Evolutionary conservation across 2,329 filamentous ascomycete species (phyloP).

Genomic region (Calonectria fujianensis): DNA sequence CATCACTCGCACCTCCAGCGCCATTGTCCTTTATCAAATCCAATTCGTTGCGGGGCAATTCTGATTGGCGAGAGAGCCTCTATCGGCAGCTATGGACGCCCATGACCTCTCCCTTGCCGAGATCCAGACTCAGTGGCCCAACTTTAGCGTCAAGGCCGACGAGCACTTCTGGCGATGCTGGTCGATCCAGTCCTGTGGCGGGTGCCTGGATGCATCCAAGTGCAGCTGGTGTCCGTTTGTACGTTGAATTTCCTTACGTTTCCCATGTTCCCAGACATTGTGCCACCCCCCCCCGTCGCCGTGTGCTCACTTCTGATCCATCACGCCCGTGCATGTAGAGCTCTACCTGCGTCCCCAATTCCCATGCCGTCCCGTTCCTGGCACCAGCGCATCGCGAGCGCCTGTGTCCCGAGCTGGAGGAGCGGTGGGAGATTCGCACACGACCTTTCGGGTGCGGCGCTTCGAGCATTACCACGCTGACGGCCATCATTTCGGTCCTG

Average conservation of each 20-base stretch:
- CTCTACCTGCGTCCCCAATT: slow-evolving; percentile 73
- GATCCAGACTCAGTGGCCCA: slow-evolving; percentile 49
- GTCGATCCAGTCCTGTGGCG: slow-evolving; percentile 68
- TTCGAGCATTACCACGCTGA: slow-evolving; percentile 60
- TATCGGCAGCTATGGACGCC: slow-evolving; percentile 39
- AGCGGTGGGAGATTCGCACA: slow-evolving; percentile 63
- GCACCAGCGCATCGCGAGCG: slow-evolving; percentile 70
- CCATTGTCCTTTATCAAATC: not conserved
- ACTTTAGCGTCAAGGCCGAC: slow-evolving; percentile 56
- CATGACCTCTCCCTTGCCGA: slow-evolving; percentile 34
- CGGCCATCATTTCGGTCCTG: slow-evolving; percentile 53
- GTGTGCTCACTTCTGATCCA: slow-evolving; percentile 33
- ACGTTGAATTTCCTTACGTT: slow-evolving; percentile 49
- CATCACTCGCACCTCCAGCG: slow-evolving; percentile 19
- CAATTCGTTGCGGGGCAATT: not conserved
- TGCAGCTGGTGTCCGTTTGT: slow-evolving; percentile 75
- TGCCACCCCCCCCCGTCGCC: not conserved
- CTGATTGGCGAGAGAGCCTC: not conserved
- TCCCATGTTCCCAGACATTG: not conserved
- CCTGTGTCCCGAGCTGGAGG: slow-evolving; percentile 71
- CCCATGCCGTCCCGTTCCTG: slow-evolving; percentile 65
- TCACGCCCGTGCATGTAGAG: slow-evolving; percentile 60
- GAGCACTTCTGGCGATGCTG: slow-evolving; percentile 70
- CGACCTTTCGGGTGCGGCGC: slow-evolving; percentile 60
- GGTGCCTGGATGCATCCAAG: slow-evolving; percentile 65